Conservation (phyloP, 257 asterid species). For the Capsicum rhomboideum region DNA sequence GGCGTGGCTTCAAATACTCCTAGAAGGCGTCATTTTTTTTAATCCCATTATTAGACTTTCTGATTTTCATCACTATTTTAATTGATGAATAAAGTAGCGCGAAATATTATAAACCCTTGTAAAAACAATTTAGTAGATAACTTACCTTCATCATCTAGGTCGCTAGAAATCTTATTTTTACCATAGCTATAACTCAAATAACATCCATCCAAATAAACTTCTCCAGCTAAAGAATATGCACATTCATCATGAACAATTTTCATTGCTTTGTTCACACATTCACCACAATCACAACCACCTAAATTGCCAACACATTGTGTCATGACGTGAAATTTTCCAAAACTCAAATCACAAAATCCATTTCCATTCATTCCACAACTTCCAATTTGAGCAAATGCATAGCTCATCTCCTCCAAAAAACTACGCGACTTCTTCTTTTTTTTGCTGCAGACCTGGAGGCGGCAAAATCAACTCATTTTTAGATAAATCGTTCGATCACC, state of each 20-base stretch:
- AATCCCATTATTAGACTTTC: too few species aligned
- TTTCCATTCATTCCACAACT: slow-evolving; percentile 26
- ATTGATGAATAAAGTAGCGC: not conserved
- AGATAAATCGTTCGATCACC: accelerated
- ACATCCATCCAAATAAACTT: slow-evolving; percentile 51
- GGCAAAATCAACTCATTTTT: not conserved
- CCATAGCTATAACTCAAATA: slow-evolving; percentile 32
- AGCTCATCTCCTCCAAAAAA: slow-evolving; percentile 34
- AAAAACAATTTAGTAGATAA: not conserved
- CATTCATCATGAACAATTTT: slow-evolving; percentile 43
- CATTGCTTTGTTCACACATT: slow-evolving; percentile 39
- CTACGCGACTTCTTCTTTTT: slow-evolving; percentile 6
- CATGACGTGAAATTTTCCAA: slow-evolving; percentile 24
- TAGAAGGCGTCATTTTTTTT: too few species aligned
- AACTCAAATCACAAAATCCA: slow-evolving; percentile 41
- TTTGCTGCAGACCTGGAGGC: slow-evolving; percentile 24
- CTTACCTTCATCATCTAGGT: slow-evolving; percentile 28
- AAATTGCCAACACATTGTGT: slow-evolving; percentile 52
- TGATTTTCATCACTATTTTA: too few species aligned
- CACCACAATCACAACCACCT: slow-evolving; percentile 50
- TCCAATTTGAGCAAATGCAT: slow-evolving; percentile 46
- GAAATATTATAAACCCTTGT: not conserved
- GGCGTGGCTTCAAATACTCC: too few species aligned
- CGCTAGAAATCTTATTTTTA: slow-evolving; percentile 6
- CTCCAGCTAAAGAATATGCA: slow-evolving; percentile 40